Base-by-base conservation (phyloP, 2,329 filamentous ascomycete genomes). In the Aquanectria penicillioides region DNA sequence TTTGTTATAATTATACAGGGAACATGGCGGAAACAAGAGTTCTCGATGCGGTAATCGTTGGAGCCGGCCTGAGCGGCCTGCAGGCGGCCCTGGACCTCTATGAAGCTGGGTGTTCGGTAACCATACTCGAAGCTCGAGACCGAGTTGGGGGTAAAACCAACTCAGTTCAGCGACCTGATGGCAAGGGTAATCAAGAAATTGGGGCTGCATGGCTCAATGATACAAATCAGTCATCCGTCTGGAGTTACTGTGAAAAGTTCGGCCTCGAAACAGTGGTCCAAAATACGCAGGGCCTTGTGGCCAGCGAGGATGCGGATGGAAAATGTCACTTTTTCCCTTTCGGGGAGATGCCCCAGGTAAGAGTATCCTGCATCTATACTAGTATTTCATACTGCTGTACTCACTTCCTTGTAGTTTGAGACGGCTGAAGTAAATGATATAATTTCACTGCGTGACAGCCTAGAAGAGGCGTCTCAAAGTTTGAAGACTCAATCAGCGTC, bases 121-220 rank as follows among this genome's bases (percentile, higher is more conserved):
- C 40, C 2, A 28, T 60, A 11, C 28, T 60, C 8, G 57, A 60
- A 11, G 52, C 57, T 9, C 38, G 46, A 5, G 46, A 57, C 12
- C 44, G 57, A 3, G 46, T 60, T 4, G 57, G 57, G 2, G 57
- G 57, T 13, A 59, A 59, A 18, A 56, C 50, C 2, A 36, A 40
- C 17, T 43, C 57, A 1, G 28, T 44, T 8, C 17, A 40, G 12
- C 36, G 50, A 7, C 23, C 29, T 5, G 51, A 55, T 29, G 44
- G 44, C 12, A 55, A 44, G 9, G 50, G 50, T 2, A 17, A 23
- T 1, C 44, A 55, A 7, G 57, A 59, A 13, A 9, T 50, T 10
- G 57, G 57, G 2, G 57, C 57, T 2, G 43, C 49, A 12, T 59
- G 57, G 57, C 29, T 59, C 8, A 55, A 59, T 20, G 37, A 59